Conservation (phyloP, 1,284 basidiomycete species). For the Microbotryomycetes sp. region DNA sequence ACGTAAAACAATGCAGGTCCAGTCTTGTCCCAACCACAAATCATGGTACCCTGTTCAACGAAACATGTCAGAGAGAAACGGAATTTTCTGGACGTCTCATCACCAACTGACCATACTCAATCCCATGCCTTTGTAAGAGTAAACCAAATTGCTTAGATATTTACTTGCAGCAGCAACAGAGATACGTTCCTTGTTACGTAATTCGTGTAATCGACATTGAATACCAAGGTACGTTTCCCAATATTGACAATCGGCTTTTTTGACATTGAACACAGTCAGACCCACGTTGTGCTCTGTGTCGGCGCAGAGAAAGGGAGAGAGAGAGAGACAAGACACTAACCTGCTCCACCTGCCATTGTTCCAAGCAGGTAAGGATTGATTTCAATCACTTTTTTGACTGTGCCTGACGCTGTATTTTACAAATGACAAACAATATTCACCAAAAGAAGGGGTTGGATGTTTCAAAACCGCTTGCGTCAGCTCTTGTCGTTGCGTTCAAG, state of each 20-base stretch:
- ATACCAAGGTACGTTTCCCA: conserved; percentile 99
- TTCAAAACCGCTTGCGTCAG: neutral
- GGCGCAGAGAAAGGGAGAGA: neutral
- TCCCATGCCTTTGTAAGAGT: conserved; percentile 98
- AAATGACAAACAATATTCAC: neutral
- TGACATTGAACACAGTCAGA: neutral
- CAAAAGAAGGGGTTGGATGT: neutral
- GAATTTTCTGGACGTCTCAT: neutral
- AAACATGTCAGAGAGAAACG: no score
- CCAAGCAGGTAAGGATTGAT: conserved; percentile 98
- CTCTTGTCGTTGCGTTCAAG: neutral
- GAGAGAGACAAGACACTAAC: conserved; percentile 47
- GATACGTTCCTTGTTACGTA: conserved; percentile 94
- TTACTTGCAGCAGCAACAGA: conserved; percentile 98
- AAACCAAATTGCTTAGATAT: conserved; percentile 94
- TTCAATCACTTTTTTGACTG: conserved; percentile 98
- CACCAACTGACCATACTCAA: conserved; percentile 74
- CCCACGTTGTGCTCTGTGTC: neutral
- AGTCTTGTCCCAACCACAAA: conserved; percentile 99
- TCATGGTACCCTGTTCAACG: conserved; percentile 87
- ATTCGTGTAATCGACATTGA: conserved; percentile 93
- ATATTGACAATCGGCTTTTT: conserved; percentile 78
- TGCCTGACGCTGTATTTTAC: conserved; percentile 67
- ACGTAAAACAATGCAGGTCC: conserved; percentile 98
- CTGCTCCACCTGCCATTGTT: conserved; percentile 98